Evolutionary conservation across 2,329 filamentous ascomycete genomes (phyloP), one percentile per base, ranked within the genome.

Genomic region (Orbilia blumenaviensis): DNA sequence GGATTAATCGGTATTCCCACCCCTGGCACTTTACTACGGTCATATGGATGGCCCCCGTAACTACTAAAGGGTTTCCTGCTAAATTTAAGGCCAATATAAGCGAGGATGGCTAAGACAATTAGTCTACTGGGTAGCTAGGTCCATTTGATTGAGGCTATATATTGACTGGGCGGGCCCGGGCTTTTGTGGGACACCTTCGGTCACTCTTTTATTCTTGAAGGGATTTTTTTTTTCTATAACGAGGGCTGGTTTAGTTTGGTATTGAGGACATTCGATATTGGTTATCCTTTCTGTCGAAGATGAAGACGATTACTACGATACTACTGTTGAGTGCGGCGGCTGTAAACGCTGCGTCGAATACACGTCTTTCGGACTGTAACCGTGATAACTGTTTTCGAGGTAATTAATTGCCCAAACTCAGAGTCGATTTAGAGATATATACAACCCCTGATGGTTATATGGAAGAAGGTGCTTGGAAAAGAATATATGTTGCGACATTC

Each of bases 321-420:
- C 9, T 56, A 38, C 5, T 56, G 3, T 12, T 56, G n/a, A 32
- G 52, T 18, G 12, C 32, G 18, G 32, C 21, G 3, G 23, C 18
- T 3, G 32, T 12, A 9, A n/a, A 56, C 4, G 29, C 48, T 14
- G 48, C 29, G n/a, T 14, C 6, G 1, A n/a, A n/a, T n/a, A n/a
- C n/a, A n/a, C n/a, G n/a, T n/a, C n/a, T 8, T 7, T 3, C 9
- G 3, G 36, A 25, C 7, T 56, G 52, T 12, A n/a, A 25, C 21
- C 29, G 52, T n/a, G 52, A 56, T 25, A 36, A 38, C 12, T 56
- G 52, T 10, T 38, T 56, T n/a, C 52, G 52, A 56, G 32, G 52
- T 56, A 56, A 21, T n/a, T n/a, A n/a, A n/a, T n/a, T n/a, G 29
- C 29, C 29, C 29, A 6, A 34, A 34, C 10, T 34, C 5, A 34